Conservation (phyloP, 768 basidiomycete genomes). For the Tricholoma sp. region DNA sequence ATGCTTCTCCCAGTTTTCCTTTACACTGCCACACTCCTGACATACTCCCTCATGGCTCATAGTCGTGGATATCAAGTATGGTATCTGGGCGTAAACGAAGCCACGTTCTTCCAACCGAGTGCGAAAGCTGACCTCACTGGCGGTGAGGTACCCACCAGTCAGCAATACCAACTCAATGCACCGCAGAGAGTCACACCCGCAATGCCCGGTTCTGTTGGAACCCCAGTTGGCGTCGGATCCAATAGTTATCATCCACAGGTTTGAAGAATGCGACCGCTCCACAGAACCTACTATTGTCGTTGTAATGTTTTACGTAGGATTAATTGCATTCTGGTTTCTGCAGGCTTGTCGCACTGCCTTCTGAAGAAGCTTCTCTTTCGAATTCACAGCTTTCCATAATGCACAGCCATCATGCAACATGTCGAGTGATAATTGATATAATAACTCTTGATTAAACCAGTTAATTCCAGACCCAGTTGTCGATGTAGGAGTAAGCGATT, state of each 20-base stretch:
- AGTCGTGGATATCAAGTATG: constrained; percentile 12
- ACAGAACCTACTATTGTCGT: background rate
- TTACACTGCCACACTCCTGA: constrained; percentile 10
- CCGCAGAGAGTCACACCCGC: background rate
- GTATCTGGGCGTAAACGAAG: constrained; percentile 5
- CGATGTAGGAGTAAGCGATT: background rate
- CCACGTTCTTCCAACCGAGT: constrained; percentile 5
- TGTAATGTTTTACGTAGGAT: background rate
- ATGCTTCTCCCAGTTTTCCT: constrained; percentile 6
- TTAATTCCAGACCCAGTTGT: background rate
- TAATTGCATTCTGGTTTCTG: background rate
- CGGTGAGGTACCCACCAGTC: background rate
- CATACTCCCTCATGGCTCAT: constrained; percentile 5
- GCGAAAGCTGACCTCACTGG: background rate
- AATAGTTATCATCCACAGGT: background rate
- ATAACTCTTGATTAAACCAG: background rate
- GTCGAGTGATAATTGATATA: too few relatives aligned
- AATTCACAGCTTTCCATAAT: background rate
- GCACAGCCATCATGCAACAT: background rate
- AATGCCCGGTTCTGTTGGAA: background rate
- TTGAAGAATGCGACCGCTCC: background rate
- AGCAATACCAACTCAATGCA: background rate
- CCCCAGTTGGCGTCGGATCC: background rate
- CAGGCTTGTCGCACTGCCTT: background rate
- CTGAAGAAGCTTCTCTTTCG: background rate